Evolutionary conservation across 2,329 filamentous ascomycete genomes (phyloP).

Genomic region (Hypoxylon sp.): DNA sequence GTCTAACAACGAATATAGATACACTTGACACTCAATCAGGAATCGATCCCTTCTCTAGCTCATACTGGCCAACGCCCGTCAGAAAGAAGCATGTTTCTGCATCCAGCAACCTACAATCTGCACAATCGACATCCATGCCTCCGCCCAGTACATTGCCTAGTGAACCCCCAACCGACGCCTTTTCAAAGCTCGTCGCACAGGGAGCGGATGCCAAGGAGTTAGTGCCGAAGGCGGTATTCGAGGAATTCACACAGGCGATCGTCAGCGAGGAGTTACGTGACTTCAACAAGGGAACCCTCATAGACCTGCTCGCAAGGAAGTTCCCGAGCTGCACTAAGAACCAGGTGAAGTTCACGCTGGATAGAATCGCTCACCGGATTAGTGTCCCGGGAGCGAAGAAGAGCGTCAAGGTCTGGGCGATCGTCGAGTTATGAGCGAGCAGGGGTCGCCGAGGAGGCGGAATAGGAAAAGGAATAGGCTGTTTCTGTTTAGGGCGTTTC

Average conservation of each 20-base stretch:
- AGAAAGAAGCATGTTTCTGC: conserved; percentile 25
- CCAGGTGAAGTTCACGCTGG: conserved; percentile 79
- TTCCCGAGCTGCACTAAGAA: conserved; percentile 80
- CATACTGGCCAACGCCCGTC: conserved; percentile 77
- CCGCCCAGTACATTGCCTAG: conserved; percentile 46
- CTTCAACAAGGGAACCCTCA: conserved; percentile 79
- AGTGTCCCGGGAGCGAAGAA: conserved; percentile 62
- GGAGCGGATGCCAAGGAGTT: conserved; percentile 53
- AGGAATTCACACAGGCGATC: conserved; percentile 78
- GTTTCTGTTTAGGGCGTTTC: not conserved
- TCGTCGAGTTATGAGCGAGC: conserved; percentile 43
- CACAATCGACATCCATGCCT: conserved; percentile 43
- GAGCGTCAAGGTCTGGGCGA: conserved; percentile 67
- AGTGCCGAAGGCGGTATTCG: conserved; percentile 72
- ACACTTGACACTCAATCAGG: conserved; percentile 63
- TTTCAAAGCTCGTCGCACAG: conserved; percentile 37
- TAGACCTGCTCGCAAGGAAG: conserved; percentile 81
- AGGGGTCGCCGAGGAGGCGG: conserved; percentile 19
- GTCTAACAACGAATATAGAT: conserved; percentile 56
- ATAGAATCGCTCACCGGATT: conserved; percentile 73
- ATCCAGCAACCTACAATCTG: conserved; percentile 14
- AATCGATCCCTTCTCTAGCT: conserved; percentile 87
- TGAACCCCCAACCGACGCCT: conserved; percentile 35
- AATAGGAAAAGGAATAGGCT: not conserved
- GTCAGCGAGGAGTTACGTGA: conserved; percentile 71